phyloP scores from a whole-genome alignment of 768 basidiomycete species.

The Chalciporus chontae region DNA sequence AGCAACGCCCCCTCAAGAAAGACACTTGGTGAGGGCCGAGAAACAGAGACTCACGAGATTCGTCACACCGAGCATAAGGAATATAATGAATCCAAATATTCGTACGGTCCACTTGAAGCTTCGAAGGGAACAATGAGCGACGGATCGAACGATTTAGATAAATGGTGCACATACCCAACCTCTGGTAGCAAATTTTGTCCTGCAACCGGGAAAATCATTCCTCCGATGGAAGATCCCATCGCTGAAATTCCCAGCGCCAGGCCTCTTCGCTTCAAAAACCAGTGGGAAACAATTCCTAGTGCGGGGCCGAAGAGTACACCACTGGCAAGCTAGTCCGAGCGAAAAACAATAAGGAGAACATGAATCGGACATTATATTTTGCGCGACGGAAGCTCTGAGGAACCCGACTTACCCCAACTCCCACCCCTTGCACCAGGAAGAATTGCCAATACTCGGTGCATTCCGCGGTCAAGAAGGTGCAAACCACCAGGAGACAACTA shows the following conservation, averaged over 20 bases:
- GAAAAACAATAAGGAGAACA: background rate
- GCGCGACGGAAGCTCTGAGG: background rate
- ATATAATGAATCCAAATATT: constrained; percentile 60
- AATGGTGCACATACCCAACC: constrained; percentile 46
- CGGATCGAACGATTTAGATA: background rate
- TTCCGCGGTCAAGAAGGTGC: constrained; percentile 64
- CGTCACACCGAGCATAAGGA: constrained; percentile 47
- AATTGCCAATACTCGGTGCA: constrained; percentile 79
- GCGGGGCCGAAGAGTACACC: constrained; percentile 65
- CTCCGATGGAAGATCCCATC: constrained; percentile 65
- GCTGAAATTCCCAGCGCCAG: constrained; percentile 61
- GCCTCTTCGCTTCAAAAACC: constrained; percentile 61
- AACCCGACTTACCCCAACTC: constrained; percentile 49
- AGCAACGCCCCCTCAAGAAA: background rate
- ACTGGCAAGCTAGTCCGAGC: constrained; percentile 29
- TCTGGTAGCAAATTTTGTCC: constrained; percentile 50
- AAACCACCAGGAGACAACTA: constrained; percentile 47
- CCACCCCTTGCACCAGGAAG: constrained; percentile 68
- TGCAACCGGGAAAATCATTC: constrained; percentile 62
- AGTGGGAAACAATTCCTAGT: constrained; percentile 60
- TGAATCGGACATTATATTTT: too few species aligned
- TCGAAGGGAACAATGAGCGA: constrained; percentile 47
- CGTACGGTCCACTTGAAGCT: constrained; percentile 83
- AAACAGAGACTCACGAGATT: constrained; percentile 42
- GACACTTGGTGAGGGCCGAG: constrained; percentile 4